Evolutionary conservation across 495 filamentous ascomycete species (phyloP), one percentile per base, ranked within the genome.

Genomic region (Penicillium taxi): DNA sequence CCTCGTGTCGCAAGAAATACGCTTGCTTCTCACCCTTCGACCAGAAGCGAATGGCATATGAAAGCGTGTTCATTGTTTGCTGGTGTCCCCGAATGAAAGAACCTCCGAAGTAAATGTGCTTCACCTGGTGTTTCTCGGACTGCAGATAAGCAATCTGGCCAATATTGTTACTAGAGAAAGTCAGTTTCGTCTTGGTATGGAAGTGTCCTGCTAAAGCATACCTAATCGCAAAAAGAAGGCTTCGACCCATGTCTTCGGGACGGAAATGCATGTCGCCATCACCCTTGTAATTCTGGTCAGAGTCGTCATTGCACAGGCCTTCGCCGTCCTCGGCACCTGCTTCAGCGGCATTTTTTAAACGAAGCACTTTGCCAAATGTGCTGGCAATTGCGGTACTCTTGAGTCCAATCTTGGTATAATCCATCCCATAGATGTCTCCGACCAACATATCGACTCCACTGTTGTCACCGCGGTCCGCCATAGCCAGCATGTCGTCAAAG

Each of bases 31-130:
- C 70, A 39, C 93, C 91, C 50, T 90, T 84, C 48, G 82, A 88
- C 91, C 91, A 98, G 64, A 96, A 98, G 37, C 82, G 82, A 63
- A 96, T 96, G 52, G 90, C 91, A 53, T 91, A 96, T 24, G 81
- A 83, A 1, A 98, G 71, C 0, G 91, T 95, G 55, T 94, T 90
- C 82, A 98, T 96, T 11, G 91, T 98, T 58, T 96, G 93, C 8
- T 79, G 77, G 58, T 98, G 91, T 27, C 91, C 90, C 9, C 93
- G 82, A 54, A 98, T 98, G 60, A 96, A 98, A 6, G 82, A 88
- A 6, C 91, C 91, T 9, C 91, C 91, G 52, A 98, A 98, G 61
- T 98, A 98, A 37, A 98, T 96, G 55, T 88, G 80, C 35, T 84
- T 82, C 13, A 96, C 72, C 31, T 76, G 70, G 58, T 98, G 88